Conservation (phyloP, 2,329 filamentous ascomycete species). For the Pseudogymnoascus sp. region DNA sequence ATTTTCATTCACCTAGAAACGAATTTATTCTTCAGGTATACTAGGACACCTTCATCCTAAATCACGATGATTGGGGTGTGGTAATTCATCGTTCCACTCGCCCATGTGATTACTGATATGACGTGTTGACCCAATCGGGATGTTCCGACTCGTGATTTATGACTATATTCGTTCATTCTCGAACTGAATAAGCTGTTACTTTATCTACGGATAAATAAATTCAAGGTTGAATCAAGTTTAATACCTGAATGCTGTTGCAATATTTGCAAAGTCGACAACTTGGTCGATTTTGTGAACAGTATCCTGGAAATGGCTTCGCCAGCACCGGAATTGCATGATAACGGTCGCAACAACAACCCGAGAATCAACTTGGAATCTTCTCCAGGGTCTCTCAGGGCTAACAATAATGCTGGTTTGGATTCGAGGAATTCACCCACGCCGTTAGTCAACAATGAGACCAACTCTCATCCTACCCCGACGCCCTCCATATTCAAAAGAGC, state of each 20-base stretch:
- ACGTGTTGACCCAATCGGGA: neutral
- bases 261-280: neutral
- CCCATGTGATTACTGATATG: neutral
- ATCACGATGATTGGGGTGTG: neutral
- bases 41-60: neutral
- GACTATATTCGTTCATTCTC: neutral
- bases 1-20: neutral
- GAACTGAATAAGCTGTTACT: neutral
- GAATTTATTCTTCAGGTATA: neutral
- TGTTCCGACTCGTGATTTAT: neutral
- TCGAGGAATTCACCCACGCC: neutral
- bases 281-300: neutral
- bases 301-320: neutral
- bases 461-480: neutral
- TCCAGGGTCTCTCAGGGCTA: neutral
- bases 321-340: neutral
- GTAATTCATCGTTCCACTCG: neutral
- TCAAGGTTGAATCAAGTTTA: neutral
- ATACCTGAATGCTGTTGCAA: neutral
- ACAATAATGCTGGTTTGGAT: neutral
- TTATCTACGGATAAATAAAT: neutral
- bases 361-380: neutral
- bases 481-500: slow-evolving; percentile 12
- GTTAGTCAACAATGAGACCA: neutral
- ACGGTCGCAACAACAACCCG: neutral